A percentile compares a stretch with the other conserved stretches of the same genome.
Conservation (phyloP, 345 rosid genomes). For the Eucalyptus sp. region DNA sequence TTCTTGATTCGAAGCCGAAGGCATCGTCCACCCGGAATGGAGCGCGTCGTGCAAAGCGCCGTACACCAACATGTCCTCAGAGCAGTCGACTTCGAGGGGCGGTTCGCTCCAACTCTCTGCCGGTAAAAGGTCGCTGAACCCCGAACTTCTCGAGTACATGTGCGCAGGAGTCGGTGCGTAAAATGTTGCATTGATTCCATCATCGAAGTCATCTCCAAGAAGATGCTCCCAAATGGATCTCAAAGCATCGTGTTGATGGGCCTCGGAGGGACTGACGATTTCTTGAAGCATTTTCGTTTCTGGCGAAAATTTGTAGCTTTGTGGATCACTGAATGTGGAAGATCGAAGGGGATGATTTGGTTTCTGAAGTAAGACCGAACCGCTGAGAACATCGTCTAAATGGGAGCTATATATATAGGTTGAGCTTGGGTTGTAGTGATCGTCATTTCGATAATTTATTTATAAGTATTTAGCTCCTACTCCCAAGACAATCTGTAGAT, state of each 20-base stretch:
- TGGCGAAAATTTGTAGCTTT: neutral
- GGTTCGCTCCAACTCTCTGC: slow-evolving; percentile 21
- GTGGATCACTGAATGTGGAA: neutral
- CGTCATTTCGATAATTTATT: neutral
- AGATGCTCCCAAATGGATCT: neutral
- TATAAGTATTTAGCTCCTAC: neutral
- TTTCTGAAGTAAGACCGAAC: neutral
- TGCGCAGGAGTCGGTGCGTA: neutral
- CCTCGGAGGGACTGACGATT: neutral
- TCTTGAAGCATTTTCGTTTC: neutral
- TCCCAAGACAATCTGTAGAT: neutral
- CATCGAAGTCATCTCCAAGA: neutral
- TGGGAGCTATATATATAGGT: neutral
- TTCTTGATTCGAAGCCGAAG: neutral
- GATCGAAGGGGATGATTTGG: neutral
- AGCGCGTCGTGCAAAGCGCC: slow-evolving; percentile 9
- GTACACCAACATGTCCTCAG: slow-evolving; percentile 18
- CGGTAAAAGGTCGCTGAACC: slow-evolving; percentile 14
- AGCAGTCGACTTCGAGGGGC: slow-evolving; percentile 15
- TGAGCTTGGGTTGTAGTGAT: neutral
- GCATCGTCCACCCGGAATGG: slow-evolving; percentile 13
- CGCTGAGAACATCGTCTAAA: neutral
- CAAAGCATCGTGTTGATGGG: neutral
- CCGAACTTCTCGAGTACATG: neutral
- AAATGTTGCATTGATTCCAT: neutral